Evolutionary conservation across 805 yeast genomes (phyloP).

Genomic region (Pichia cephalocereana): DNA sequence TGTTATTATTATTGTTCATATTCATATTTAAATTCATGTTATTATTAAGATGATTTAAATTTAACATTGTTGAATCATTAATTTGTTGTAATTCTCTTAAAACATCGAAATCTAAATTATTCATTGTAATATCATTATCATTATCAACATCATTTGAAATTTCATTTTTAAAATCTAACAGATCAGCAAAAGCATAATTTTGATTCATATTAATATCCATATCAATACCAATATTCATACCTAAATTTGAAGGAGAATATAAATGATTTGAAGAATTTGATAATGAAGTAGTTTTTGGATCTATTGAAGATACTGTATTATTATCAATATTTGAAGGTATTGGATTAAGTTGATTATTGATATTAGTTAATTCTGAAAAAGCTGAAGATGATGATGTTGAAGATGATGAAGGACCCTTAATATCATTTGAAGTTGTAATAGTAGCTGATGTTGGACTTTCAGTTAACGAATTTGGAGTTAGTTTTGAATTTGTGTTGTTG

Average conservation of each 20-base stretch:
- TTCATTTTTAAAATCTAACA: constrained; percentile 20
- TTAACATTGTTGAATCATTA: neutral
- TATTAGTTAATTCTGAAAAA: too few species aligned
- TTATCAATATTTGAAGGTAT: neutral
- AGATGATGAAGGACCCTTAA: too few species aligned
- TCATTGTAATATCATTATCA: neutral
- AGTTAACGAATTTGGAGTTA: neutral
- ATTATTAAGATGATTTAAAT: neutral
- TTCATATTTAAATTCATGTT: neutral
- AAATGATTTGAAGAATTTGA: neutral
- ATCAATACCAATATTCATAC: neutral
- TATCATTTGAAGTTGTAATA: neutral
- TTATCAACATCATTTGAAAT: constrained; percentile 11
- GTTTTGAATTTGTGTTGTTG: neutral
- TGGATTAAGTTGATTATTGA: too few species aligned
- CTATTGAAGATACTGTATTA: too few species aligned
- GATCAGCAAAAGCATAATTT: constrained; percentile 17
- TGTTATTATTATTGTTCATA: neutral
- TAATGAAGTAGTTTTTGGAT: too few species aligned
- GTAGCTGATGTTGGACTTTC: neutral
- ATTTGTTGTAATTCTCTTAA: constrained; percentile 12
- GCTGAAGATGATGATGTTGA: too few species aligned
- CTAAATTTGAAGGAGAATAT: neutral
- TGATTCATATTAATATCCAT: constrained; percentile 17
- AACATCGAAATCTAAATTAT: constrained; percentile 9